These are phyloP conservation scores for Cladochytrium replicatum DNA, from an alignment of 192 early-diverging fungal species.

Conservation along the genomic window DNA sequence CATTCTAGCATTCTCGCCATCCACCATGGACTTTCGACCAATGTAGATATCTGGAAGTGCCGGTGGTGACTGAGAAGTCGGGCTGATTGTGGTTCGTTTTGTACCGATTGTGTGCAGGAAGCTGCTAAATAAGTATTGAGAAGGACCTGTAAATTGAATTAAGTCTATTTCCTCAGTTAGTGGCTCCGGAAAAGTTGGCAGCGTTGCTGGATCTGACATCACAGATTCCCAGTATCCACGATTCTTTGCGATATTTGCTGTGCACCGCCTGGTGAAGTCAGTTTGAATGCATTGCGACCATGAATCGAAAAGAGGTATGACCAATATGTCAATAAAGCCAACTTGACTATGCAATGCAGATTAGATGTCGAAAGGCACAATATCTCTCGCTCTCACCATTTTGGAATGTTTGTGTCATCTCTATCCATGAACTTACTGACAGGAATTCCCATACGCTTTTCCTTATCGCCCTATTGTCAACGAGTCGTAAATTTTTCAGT, in stretches of 20 bases:
- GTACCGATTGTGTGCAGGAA: too few relatives aligned
- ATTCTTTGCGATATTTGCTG: slow-evolving; percentile 37
- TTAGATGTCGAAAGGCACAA: not conserved
- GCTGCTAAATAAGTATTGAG: too few relatives aligned
- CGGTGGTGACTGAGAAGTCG: too few relatives aligned
- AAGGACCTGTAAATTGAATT: too few relatives aligned
- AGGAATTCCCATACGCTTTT: slow-evolving; percentile 36
- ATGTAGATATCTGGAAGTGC: too few relatives aligned
- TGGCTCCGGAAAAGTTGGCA: slow-evolving; percentile 16
- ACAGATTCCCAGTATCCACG: slow-evolving; percentile 36
- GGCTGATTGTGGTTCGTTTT: too few relatives aligned
- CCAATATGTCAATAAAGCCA: slow-evolving; percentile 50
- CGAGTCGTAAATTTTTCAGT: too few relatives aligned
- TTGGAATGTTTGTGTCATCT: slow-evolving; percentile 43
- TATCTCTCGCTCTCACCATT: slow-evolving; percentile 39
- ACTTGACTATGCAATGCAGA: slow-evolving; percentile 48
- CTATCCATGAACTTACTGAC: slow-evolving; percentile 55
- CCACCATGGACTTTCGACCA: too few relatives aligned
- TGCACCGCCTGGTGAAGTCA: slow-evolving; percentile 28
- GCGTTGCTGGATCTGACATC: slow-evolving; percentile 28
- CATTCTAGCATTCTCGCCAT: too few relatives aligned
- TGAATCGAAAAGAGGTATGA: slow-evolving; percentile 38
- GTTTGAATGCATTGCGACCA: slow-evolving; percentile 38
- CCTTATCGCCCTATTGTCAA: slow-evolving; percentile 50
- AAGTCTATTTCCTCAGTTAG: too few relatives aligned